Evolutionary conservation across 495 filamentous ascomycete species (phyloP).

Genomic region (Friedmanniomyces endolithicus): DNA sequence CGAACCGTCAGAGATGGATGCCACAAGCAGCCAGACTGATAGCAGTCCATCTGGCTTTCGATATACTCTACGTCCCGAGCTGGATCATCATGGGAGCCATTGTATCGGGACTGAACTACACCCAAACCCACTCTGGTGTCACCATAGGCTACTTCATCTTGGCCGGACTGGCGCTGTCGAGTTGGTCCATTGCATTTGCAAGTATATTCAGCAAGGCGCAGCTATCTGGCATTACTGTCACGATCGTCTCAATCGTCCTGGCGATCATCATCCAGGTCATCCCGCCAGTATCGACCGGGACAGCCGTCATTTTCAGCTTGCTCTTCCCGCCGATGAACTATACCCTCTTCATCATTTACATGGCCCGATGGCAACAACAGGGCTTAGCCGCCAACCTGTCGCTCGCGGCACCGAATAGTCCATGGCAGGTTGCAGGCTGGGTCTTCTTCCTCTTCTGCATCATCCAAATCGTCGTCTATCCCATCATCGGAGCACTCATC

Average conservation of each 20-base stretch:
- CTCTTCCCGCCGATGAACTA: constrained; percentile 32
- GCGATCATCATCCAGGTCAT: constrained; percentile 35
- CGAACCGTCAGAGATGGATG: constrained; percentile 28
- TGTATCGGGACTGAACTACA: constrained; percentile 30
- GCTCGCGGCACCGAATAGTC: constrained; percentile 22
- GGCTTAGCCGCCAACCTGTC: constrained; percentile 19
- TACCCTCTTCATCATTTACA: constrained; percentile 31
- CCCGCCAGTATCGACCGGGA: constrained; percentile 23
- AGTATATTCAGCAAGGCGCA: constrained; percentile 38
- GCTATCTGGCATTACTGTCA: constrained; percentile 35
- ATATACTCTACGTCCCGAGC: constrained; percentile 36
- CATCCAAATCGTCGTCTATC: constrained; percentile 61
- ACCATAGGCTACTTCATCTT: constrained; percentile 33
- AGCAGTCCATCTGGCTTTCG: constrained; percentile 31
- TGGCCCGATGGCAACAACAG: constrained; percentile 26
- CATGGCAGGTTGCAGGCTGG: constrained; percentile 20
- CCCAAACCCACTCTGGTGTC: constrained; percentile 28
- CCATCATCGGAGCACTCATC: constrained; percentile 54
- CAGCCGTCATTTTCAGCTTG: constrained; percentile 24
- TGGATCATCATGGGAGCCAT: constrained; percentile 34
- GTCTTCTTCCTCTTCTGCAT: constrained; percentile 34
- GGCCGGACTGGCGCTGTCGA: constrained; percentile 31
- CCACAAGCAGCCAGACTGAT: constrained; percentile 29
- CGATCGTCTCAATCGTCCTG: constrained; percentile 32
- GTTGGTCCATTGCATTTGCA: constrained; percentile 33